phyloP scores from a whole-genome alignment of 768 basidiomycete genomes.

The Collybia nuda region DNA sequence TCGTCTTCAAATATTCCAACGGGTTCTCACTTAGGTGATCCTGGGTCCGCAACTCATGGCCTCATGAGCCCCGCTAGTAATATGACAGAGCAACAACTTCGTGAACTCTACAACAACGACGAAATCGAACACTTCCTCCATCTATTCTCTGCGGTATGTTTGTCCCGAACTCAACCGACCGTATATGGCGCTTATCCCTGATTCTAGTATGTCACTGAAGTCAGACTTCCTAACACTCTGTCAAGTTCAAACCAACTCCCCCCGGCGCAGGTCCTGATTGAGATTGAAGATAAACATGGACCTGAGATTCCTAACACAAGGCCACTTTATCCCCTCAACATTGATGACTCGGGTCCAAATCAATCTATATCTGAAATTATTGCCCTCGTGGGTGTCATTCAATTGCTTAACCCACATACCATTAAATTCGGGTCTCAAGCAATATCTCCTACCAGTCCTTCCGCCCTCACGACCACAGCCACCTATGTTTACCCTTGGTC shows the following conservation, averaged over 20 bases:
- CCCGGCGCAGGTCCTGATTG: too few relatives aligned
- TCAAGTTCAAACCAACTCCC: too few relatives aligned
- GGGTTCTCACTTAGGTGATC: too few relatives aligned
- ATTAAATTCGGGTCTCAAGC: slow-evolving; percentile 46
- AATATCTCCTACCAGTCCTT: slow-evolving; percentile 45
- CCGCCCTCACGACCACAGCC: slow-evolving; percentile 37
- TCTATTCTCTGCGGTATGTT: slow-evolving; percentile 59
- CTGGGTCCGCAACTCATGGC: too few relatives aligned
- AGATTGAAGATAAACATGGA: too few relatives aligned
- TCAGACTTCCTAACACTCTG: too few relatives aligned
- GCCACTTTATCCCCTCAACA: not conserved
- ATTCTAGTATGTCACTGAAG: too few relatives aligned
- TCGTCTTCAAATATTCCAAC: too few relatives aligned
- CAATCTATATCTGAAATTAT: not conserved
- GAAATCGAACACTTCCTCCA: slow-evolving; percentile 60
- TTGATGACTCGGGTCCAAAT: not conserved
- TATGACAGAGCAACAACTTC: slow-evolving; percentile 51
- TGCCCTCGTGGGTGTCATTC: too few relatives aligned
- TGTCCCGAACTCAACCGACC: too few relatives aligned
- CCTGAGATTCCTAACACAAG: too few relatives aligned
- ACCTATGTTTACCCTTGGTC: slow-evolving; percentile 53
- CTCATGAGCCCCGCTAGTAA: slow-evolving; percentile 4
- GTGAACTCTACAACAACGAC: slow-evolving; percentile 61
- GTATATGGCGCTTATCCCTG: too few relatives aligned
- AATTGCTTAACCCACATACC: slow-evolving; percentile 44